Percentiles rank a stretch among this genome's conserved stretches.
phyloP scores from a whole-genome alignment of 768 basidiomycete species.

The Glaciozyma martinii region DNA sequence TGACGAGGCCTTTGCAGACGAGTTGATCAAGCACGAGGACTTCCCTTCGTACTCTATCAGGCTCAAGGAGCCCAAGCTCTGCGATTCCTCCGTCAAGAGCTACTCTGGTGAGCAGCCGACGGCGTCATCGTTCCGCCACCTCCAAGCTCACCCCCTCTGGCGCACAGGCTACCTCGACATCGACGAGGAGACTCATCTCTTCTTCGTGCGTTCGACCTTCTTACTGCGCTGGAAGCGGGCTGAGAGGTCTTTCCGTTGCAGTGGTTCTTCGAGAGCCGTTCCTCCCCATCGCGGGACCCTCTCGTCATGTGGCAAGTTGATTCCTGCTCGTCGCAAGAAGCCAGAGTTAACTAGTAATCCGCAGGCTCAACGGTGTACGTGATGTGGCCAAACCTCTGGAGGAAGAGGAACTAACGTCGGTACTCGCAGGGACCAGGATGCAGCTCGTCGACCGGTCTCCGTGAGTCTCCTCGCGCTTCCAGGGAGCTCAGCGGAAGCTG shows the following conservation, averaged over 20 bases:
- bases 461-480: too few relatives aligned
- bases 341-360: neutral
- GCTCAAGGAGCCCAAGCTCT: conserved; percentile 55
- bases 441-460: conserved; percentile 54
- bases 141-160: neutral
- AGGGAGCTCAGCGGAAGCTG: too few relatives aligned
- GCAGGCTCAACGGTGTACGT: conserved; percentile 7
- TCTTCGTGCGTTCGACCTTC: conserved; percentile 57
- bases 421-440: conserved; percentile 33
- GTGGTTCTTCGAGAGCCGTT: conserved; percentile 78
- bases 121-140: neutral
- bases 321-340: conserved; percentile 48
- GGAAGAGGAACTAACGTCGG: neutral
- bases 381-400: neutral
- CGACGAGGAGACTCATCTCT: conserved; percentile 67
- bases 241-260: conserved; percentile 42
- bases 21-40: conserved; percentile 53
- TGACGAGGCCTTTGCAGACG: conserved; percentile 47
- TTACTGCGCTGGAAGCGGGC: neutral
- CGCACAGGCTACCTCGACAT: conserved; percentile 57
- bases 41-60: conserved; percentile 53
- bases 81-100: conserved; percentile 70
- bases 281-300: conserved; percentile 64
- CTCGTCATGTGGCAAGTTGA: conserved; percentile 78
- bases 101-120: conserved; percentile 38